Evolutionary conservation across 169 alveolate genomes (phyloP), one percentile per base, ranked within the genome.

Genomic region (Cryptosporidium tyzzeri): DNA sequence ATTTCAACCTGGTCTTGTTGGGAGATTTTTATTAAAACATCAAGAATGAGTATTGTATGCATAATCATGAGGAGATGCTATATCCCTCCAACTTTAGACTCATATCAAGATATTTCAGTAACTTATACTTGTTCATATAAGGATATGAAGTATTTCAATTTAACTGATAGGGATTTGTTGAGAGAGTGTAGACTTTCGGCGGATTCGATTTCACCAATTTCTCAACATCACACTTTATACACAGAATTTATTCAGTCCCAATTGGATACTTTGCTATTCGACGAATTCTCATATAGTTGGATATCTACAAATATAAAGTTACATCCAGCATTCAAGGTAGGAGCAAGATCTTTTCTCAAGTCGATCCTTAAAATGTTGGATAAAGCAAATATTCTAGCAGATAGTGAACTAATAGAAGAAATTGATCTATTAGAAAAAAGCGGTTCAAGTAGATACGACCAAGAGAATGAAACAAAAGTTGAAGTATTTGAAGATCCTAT

Each of bases 401-500:
- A 80, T 23, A 58, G 33, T 14, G 89, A 67, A 12, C 44, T 80
- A 33, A 62, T 80, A 41, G 89, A 80, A 39, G 89, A 80, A 39
- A 80, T 80, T 12, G 75, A 80, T 45, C 26, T 41, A 14, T n/a
- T 80, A 9, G 89, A 80, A 26, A 80, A 65, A 65, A 80, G 70
- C 12, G 89, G 89, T 9, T 62, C 89, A 16, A 48, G 33, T 3
- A 80, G 68, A 62, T 74, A 74, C 31, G 86, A 55, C 18, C 14
- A 37, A 18, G 89, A 80, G 5, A 62, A 59, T 62, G 75, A 80
- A n/a, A 53, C 53, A 26, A 35, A 31, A 7, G 58, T 59, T 62
- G 80, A 80, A 31, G 68, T 48, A 18, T 80, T 80, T 62, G 89
- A 80, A 35, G 89, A 80, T 31, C 89, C 89, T n/a, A 62, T 80